These are phyloP conservation scores for Chlorella sp. DNA, from an alignment of 139 green algal species.

Conservation along the genomic window DNA sequence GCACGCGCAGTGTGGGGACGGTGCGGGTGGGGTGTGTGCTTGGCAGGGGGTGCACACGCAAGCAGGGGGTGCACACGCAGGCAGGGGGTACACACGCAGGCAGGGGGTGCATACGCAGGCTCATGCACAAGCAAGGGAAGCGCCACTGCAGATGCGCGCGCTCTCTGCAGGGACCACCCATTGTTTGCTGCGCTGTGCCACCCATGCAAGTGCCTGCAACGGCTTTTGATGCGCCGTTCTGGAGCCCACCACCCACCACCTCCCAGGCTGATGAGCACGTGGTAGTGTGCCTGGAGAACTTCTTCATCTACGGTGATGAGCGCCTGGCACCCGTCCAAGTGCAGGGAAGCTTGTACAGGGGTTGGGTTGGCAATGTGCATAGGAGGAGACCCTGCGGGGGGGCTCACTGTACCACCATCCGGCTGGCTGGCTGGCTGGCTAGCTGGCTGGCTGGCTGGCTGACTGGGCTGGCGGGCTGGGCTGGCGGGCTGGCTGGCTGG, in stretches of 20 bases:
- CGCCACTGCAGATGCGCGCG: too few species aligned
- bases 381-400: too few species aligned
- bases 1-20: too few species aligned
- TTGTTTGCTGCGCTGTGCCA: not conserved
- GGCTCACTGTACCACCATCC: too few species aligned
- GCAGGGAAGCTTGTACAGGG: not conserved
- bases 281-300: not conserved
- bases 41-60: not conserved
- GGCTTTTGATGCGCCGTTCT: too few species aligned
- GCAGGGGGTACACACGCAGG: not conserved
- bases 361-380: not conserved
- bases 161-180: too few species aligned
- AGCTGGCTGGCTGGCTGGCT: not conserved
- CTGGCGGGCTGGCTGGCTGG: not conserved
- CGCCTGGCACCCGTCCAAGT: not conserved
- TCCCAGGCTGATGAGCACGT: not conserved
- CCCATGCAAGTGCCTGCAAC: not conserved
- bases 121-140: too few species aligned
- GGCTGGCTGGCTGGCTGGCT: not conserved
- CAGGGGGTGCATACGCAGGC: too few species aligned
- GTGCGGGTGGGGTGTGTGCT: too few species aligned
- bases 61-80: not conserved
- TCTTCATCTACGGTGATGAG: slow-evolving; percentile 2
- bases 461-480: not conserved
- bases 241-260: not conserved